These are phyloP conservation scores for Melastoma candidum DNA, from an alignment of 441 rosid species.

Conservation along the genomic window DNA sequence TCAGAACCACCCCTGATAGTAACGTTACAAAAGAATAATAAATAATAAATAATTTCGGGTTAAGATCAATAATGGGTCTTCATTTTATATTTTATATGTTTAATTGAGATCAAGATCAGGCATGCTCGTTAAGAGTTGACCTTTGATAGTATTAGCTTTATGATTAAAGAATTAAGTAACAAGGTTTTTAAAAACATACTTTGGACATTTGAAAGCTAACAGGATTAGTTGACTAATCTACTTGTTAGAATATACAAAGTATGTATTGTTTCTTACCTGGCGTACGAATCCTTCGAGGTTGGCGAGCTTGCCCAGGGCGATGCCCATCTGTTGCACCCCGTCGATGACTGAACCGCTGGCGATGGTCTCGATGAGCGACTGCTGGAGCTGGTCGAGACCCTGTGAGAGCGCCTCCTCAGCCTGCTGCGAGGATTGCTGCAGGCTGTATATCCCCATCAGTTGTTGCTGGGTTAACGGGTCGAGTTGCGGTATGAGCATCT, in stretches of 20 bases:
- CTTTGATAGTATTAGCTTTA: too few species aligned
- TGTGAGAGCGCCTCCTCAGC: conserved; percentile 72
- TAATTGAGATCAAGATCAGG: too few species aligned
- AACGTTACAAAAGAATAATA: conserved; percentile 18
- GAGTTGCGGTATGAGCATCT: conserved; percentile 57
- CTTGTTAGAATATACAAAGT: not conserved
- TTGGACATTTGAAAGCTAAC: too few species aligned
- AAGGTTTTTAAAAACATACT: too few species aligned
- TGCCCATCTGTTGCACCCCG: conserved; percentile 67
- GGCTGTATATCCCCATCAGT: conserved; percentile 56
- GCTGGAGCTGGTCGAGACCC: conserved; percentile 66
- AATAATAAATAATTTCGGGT: conserved; percentile 1
- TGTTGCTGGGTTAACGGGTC: conserved; percentile 66
- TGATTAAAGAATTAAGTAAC: too few species aligned
- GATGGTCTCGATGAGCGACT: conserved; percentile 50
- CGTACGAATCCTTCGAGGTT: conserved; percentile 66
- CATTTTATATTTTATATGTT: too few species aligned
- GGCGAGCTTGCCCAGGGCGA: conserved; percentile 57
- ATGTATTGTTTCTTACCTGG: conserved; percentile 32
- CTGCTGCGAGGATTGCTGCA: conserved; percentile 63
- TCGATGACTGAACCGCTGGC: conserved; percentile 33
- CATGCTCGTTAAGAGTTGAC: too few species aligned
- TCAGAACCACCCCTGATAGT: conserved; percentile 34
- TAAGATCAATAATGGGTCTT: too few species aligned
- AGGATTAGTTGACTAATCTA: too few species aligned